Evolutionary conservation across 78 protist genomes (phyloP), one percentile per base, ranked within the genome.

Genomic region (Dictyostelium capitatum): DNA sequence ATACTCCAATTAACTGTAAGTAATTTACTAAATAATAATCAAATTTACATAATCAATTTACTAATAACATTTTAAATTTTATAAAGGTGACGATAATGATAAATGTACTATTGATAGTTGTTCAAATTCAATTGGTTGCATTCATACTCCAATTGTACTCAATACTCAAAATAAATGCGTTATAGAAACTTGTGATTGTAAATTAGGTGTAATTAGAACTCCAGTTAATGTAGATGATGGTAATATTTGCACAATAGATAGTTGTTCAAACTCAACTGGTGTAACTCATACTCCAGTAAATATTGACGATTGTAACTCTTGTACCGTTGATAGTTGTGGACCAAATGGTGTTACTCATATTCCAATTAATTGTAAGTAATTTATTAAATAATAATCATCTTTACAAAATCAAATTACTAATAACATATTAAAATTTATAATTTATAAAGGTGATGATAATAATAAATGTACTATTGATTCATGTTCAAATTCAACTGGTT

Each of bases 261-360:
- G 28, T 23, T 82, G 89, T 32, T 8, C 41, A 41, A 19, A 51
- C 28, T 15, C 11, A 28, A 23, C 25, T n/a, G 64, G 64, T n/a
- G 30, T 43, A 6, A 48, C 37, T 46, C 54, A 25, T 28, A 43
- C 56, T 4, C 82, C 82, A 48, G 0, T 69, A 1, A 19, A 6
- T 78, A 67, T 80, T 59, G 85, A 89, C 25, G 87, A 89, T 67
- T 79, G 80, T 15, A 77, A 89, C 74, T 17, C 57, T 20, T 89
- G 93, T 47, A 89, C 65, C n/a, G 19, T 62, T 37, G 83, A 79
- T 19, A 54, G n/a, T 6, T 79, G 83, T 6, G 79, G 17, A 17
- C 1, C 1, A 0, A 54, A 25, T 54, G 85, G 72, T 51, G 48
- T 69, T 43, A n/a, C 17, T 23, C 57, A 54, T 53, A 80, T 53